Conservation (phyloP, 2,329 filamentous ascomycete genomes). For the Paecilomyces sp. region DNA sequence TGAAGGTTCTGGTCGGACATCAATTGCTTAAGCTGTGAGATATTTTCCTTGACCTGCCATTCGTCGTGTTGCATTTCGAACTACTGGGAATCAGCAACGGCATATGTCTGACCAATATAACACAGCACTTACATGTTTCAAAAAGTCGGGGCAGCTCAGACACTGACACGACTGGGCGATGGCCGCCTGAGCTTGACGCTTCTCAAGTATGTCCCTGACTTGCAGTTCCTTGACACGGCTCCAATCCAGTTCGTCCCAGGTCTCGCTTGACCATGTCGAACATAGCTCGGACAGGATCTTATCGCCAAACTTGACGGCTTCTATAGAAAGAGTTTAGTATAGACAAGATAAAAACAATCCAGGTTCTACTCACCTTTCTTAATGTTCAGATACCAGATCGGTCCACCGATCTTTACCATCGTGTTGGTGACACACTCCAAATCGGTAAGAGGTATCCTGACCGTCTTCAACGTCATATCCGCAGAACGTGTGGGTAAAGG, state of each 20-base stretch:
- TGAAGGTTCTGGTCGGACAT: slow-evolving; percentile 97
- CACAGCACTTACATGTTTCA: slow-evolving; percentile 70
- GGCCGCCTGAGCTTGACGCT: slow-evolving; percentile 57
- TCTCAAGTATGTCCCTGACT: slow-evolving; percentile 70
- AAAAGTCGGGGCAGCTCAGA: slow-evolving; percentile 65
- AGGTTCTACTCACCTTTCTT: slow-evolving; percentile 38
- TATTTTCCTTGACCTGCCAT: slow-evolving; percentile 93
- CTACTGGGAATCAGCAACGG: slow-evolving; percentile 37
- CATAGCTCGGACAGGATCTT: slow-evolving; percentile 63
- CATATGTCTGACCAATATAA: not conserved
- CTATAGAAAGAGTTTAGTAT: slow-evolving; percentile 20
- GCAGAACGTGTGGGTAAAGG: slow-evolving; percentile 59
- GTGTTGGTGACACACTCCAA: slow-evolving; percentile 79
- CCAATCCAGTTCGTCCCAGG: slow-evolving; percentile 83
- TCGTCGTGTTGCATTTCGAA: slow-evolving; percentile 95
- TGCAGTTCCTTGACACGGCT: slow-evolving; percentile 73
- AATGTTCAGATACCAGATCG: slow-evolving; percentile 41
- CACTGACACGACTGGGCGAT: slow-evolving; percentile 60
- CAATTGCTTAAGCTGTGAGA: slow-evolving; percentile 74
- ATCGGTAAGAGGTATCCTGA: slow-evolving; percentile 66
- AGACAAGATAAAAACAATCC: not conserved
- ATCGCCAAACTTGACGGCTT: slow-evolving; percentile 54
- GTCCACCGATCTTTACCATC: slow-evolving; percentile 45
- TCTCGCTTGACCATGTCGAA: slow-evolving; percentile 62
- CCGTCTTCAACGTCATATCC: slow-evolving; percentile 61